Base-by-base conservation (phyloP, 805 yeast species). In the Pichia occidentalis region DNA sequence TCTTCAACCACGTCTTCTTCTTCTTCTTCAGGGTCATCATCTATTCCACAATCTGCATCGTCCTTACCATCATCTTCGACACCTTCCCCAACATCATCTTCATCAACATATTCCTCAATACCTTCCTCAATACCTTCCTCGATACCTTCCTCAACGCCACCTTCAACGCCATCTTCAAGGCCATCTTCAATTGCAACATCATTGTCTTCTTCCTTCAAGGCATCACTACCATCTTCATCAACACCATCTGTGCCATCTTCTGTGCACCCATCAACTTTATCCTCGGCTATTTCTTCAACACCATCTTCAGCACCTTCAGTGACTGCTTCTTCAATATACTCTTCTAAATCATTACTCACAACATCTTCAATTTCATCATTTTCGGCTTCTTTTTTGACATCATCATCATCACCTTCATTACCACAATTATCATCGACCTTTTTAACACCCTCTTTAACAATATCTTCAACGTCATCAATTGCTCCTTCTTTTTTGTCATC, bases 321-420 rank as follows among this genome's bases (percentile, higher is more conserved):
- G 5, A 27, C 25, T 24, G 28, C n/a, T n/a, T n/a, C n/a, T n/a
- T n/a, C n/a, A n/a, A n/a, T n/a, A n/a, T n/a, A n/a, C n/a, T n/a
- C n/a, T n/a, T n/a, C n/a, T n/a, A n/a, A n/a, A n/a, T n/a, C n/a
- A n/a, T n/a, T n/a, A n/a, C n/a, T n/a, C n/a, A n/a, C n/a, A n/a
- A n/a, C n/a, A n/a, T n/a, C n/a, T 28, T 18, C 47, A 14, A n/a
- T 34, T 8, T 30, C 43, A 5, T 22, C 36, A 29, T 35, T 37
- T 13, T 28, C 40, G 0, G 21, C 43, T 8, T 24, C 39, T 4
- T 20, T 22, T 4, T 29, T 38, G 7, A 20, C 24, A 4, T 14
- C 24, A 2, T 14, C n/a, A n/a, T n/a, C n/a, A n/a, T n/a, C n/a
- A n/a, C n/a, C n/a, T n/a, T n/a, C n/a, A n/a, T n/a, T n/a, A 30